Conservation (phyloP, 2,329 filamentous ascomycete genomes). For the Fusarium camptoceras region DNA sequence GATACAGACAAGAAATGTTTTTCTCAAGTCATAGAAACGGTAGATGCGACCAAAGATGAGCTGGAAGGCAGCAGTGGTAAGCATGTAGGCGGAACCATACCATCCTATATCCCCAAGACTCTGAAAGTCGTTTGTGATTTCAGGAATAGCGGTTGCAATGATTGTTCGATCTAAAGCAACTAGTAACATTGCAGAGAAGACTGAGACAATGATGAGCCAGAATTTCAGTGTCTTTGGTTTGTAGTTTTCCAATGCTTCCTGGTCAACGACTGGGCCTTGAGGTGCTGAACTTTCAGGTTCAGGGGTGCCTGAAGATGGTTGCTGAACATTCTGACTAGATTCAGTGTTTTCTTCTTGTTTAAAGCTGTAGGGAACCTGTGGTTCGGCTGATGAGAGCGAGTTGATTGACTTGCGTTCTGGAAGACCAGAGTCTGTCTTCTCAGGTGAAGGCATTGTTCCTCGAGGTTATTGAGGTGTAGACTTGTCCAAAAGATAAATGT, state of each 20-base stretch:
- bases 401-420: slow-evolving; percentile 30
- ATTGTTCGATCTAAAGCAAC: slow-evolving; percentile 70
- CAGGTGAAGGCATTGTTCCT: slow-evolving; percentile 27
- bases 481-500: not conserved
- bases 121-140: slow-evolving; percentile 68
- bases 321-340: not conserved
- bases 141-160: slow-evolving; percentile 65
- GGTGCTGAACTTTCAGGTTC: slow-evolving; percentile 30
- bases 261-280: slow-evolving; percentile 34
- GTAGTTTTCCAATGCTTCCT: slow-evolving; percentile 57
- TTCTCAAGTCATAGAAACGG: slow-evolving; percentile 64
- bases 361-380: not conserved
- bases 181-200: slow-evolving; percentile 67
- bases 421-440: slow-evolving; percentile 4
- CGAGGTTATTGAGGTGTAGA: not conserved
- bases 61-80: slow-evolving; percentile 67
- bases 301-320: slow-evolving; percentile 17
- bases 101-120: slow-evolving; percentile 71
- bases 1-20: slow-evolving; percentile 61
- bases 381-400: slow-evolving; percentile 39
- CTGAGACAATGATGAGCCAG: slow-evolving; percentile 66
- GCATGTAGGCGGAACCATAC: slow-evolving; percentile 72
- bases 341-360: not conserved
- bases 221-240: slow-evolving; percentile 65
- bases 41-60: slow-evolving; percentile 67